Evolutionary conservation across 331 rosid species (phyloP).

Genomic region (Arachis monticola): DNA sequence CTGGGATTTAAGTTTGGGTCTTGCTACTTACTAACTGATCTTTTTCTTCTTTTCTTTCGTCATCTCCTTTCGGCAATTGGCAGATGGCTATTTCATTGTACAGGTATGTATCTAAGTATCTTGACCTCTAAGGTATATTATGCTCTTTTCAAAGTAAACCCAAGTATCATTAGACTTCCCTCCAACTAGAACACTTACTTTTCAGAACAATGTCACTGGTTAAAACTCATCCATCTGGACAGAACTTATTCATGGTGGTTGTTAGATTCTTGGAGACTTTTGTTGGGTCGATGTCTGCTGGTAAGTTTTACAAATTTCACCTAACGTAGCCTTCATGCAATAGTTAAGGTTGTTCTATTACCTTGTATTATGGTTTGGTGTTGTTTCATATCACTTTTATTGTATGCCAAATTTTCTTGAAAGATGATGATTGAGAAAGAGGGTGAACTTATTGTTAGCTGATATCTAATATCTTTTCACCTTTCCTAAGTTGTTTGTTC

Average conservation of each 20-base stretch:
- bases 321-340: slow-evolving; percentile 5
- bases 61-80: slow-evolving; percentile 18
- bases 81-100: slow-evolving; percentile 93
- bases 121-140: slow-evolving; percentile 8
- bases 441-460: background rate
- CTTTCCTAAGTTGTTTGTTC: slow-evolving; percentile 42
- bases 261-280: slow-evolving; percentile 89
- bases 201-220: slow-evolving; percentile 80
- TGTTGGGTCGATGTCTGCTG: slow-evolving; percentile 89
- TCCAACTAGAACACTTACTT: slow-evolving; percentile 27
- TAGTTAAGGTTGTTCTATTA: background rate
- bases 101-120: slow-evolving; percentile 49
- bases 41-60: no score
- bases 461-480: background rate
- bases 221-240: slow-evolving; percentile 57
- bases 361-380: background rate
- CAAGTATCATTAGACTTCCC: slow-evolving; percentile 20
- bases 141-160: slow-evolving; percentile 9
- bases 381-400: slow-evolving; percentile 6
- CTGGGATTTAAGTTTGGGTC: slow-evolving; percentile 26
- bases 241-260: slow-evolving; percentile 70
- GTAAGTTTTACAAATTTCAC: slow-evolving; percentile 43
- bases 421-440: background rate
- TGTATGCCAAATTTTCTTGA: slow-evolving; percentile 6
- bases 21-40: slow-evolving; percentile 10